phyloP scores from a whole-genome alignment of 1,284 basidiomycete genomes.

The Rhodotorula sp. region DNA sequence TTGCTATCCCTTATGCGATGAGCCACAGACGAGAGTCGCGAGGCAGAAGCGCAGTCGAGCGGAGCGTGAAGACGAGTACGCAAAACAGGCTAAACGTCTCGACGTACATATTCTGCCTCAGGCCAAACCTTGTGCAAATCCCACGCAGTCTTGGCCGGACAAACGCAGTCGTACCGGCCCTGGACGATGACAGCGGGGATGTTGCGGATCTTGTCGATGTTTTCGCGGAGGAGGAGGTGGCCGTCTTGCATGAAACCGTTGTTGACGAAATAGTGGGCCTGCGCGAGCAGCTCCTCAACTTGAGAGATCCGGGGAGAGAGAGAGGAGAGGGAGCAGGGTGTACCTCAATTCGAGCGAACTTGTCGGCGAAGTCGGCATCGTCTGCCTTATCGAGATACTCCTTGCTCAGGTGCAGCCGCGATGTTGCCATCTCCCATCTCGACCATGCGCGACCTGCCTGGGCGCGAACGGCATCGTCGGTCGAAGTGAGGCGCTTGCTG shows the following conservation, averaged over 20 bases:
- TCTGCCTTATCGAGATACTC: constrained; percentile 67
- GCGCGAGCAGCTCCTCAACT: constrained; percentile 46
- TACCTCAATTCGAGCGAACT: constrained; percentile 36
- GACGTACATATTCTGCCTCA: constrained; percentile 54
- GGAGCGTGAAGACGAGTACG: too few species aligned
- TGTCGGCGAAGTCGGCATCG: constrained; percentile 67
- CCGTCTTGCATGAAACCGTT: constrained; percentile 81
- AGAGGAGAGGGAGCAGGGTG: not conserved
- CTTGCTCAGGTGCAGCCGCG: constrained; percentile 67
- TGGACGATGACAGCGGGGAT: constrained; percentile 52
- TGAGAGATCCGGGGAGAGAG: constrained; percentile 40
- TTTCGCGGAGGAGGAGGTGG: constrained; percentile 75
- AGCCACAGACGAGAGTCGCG: too few species aligned
- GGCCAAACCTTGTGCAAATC: constrained; percentile 79
- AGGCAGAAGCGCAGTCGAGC: too few species aligned
- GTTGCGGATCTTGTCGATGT: constrained; percentile 75
- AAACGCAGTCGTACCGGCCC: constrained; percentile 50
- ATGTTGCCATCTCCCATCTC: constrained; percentile 88
- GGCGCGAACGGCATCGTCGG: constrained; percentile 65
- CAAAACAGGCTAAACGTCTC: not conserved
- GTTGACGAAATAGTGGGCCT: constrained; percentile 80
- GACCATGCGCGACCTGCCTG: constrained; percentile 80
- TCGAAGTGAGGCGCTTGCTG: constrained; percentile 67
- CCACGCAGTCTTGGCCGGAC: constrained; percentile 52
- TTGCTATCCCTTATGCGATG: too few species aligned